phyloP scores from a whole-genome alignment of 345 rosid species.

The Combretum micranthum region DNA sequence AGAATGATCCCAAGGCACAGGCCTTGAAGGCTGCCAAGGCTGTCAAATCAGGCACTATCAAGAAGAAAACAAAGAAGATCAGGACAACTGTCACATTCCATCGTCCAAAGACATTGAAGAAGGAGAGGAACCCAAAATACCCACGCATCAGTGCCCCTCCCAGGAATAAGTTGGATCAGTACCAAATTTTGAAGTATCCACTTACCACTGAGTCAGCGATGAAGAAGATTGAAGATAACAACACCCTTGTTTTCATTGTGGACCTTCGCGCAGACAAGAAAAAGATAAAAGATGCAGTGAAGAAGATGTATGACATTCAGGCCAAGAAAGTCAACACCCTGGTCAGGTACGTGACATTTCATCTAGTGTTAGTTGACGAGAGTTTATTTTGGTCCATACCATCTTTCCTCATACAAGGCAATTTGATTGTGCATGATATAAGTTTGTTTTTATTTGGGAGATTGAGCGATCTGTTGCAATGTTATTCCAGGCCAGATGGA shows the following conservation, averaged over 20 bases:
- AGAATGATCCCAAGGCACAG: constrained; percentile 53
- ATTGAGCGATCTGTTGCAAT: neutral
- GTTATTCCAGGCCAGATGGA: constrained; percentile 70
- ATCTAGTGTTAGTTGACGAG: neutral
- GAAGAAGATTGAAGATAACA: constrained; percentile 68
- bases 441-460: too few relatives aligned
- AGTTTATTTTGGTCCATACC: neutral
- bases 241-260: constrained; percentile 63
- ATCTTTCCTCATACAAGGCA: neutral
- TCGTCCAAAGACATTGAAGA: constrained; percentile 53
- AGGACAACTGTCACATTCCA: constrained; percentile 58
- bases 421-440: neutral
- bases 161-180: constrained; percentile 63
- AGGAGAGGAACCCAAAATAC: constrained; percentile 51
- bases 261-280: constrained; percentile 62
- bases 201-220: constrained; percentile 67
- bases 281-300: constrained; percentile 59
- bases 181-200: constrained; percentile 56
- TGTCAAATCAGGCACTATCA: constrained; percentile 54
- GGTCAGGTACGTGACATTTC: constrained; percentile 34
- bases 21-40: constrained; percentile 61
- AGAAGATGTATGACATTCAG: constrained; percentile 63
- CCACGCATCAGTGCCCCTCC: constrained; percentile 59
- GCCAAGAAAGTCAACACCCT: constrained; percentile 60
- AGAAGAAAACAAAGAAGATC: constrained; percentile 55